Evolutionary conservation across 2,329 filamentous ascomycete genomes (phyloP), one percentile per base, ranked within the genome.

Genomic region (Cercospora sp.): DNA sequence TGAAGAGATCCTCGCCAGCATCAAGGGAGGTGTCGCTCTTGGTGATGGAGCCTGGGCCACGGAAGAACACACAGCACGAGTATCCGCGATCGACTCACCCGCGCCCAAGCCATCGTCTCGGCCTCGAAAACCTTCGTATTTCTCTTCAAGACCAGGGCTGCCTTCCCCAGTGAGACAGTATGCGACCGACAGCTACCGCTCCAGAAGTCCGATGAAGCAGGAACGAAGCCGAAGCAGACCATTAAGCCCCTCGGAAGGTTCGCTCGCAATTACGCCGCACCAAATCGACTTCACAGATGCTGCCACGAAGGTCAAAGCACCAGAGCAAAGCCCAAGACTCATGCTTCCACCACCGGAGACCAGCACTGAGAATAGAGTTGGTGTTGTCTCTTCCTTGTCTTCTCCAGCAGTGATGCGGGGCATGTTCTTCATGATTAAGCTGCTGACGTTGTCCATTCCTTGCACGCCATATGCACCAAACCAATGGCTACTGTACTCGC

Each of bases 1-100:
- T 0, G 91, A 89, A 57, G 94, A 98, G 66, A 94, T 99, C 1
- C 80, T 98, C 45, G 84, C 85, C 9, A 91, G 88, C 2, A 92
- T 97, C 79, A 90, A 91, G 72, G 90, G 91, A 2, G 81, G 81
- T 75, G 67, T 79, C 74, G 65, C 78, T 75, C 55, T 76, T 2
- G 72, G 70, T 39, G 77, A 78, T 9, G 65, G 66, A 28, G 67
- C 69, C 13, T 77, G 79, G 31, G 64, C 65, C 12, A 65, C 69
- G 12, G 71, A 73, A 8, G 75, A 76, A 20, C 68, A 61, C 13
- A 65, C 58, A 9, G 67, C 73, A 51, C 79, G 83, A 6, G 82
- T 84, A 60, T 81, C 80, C 0, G 74, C 79, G n/a, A 78, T 80
- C n/a, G 83, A 84, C 60, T 76, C 77, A 9, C 76, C 78, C n/a